Percentiles rank a stretch among this genome's conserved stretches.
Evolutionary conservation across 768 basidiomycete species (phyloP).

Genomic region (Cubamyces lactineus): DNA sequence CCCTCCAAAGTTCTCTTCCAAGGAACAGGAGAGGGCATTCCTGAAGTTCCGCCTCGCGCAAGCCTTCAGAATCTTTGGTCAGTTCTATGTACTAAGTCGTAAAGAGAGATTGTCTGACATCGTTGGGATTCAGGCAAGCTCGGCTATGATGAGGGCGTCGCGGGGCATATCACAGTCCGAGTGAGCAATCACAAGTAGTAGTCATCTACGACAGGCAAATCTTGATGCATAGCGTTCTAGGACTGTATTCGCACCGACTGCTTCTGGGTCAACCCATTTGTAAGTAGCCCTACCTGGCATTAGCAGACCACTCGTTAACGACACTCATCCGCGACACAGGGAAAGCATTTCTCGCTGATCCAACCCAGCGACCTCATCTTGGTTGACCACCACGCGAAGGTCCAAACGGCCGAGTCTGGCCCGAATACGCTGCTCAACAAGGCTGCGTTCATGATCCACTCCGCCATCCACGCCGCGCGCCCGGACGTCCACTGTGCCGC

Average conservation of each 20-base stretch:
- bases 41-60: constrained; percentile 50
- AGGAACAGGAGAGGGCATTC: constrained; percentile 44
- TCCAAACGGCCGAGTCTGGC: constrained; percentile 38
- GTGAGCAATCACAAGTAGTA: constrained; percentile 5
- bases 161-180: constrained; percentile 56
- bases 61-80: constrained; percentile 50
- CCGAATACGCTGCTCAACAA: constrained; percentile 40
- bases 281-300: constrained; percentile 11
- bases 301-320: not conserved
- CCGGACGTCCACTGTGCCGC: constrained; percentile 41
- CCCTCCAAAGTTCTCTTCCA: constrained; percentile 38
- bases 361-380: constrained; percentile 49
- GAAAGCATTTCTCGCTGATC: constrained; percentile 50
- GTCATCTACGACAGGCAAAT: not conserved
- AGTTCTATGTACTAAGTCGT: not conserved
- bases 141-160: constrained; percentile 52
- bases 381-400: constrained; percentile 43
- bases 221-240: constrained; percentile 23
- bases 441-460: constrained; percentile 44
- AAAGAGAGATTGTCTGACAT: not conserved
- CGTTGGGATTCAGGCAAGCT: constrained; percentile 29
- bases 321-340: constrained; percentile 27
- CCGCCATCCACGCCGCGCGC: constrained; percentile 39
- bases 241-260: constrained; percentile 45
- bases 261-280: constrained; percentile 56